Conservation (phyloP, 1,284 basidiomycete genomes). For the Dichomitus squalens region DNA sequence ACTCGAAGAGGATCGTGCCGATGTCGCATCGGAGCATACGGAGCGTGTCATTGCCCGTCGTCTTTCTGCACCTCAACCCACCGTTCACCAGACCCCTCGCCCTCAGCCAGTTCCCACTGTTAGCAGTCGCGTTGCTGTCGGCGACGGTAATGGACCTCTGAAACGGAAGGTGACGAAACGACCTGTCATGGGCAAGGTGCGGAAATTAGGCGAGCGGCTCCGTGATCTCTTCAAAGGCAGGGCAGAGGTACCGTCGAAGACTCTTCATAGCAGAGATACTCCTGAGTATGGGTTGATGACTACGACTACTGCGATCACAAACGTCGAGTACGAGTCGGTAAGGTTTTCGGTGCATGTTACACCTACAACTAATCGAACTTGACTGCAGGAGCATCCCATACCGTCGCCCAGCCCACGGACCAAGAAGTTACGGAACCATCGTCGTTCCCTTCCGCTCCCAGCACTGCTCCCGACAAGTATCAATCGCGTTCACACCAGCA, state of each 20-base stretch:
- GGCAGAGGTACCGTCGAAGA: constrained; percentile 4
- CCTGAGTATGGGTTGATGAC: constrained; percentile 25
- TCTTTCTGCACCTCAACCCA: constrained; percentile 17
- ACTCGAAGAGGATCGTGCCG: neutral
- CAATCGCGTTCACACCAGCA: neutral
- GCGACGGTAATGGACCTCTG: neutral
- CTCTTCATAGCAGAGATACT: neutral
- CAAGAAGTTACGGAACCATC: constrained; percentile 20
- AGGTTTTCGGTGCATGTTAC: constrained; percentile 7
- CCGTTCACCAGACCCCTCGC: constrained; percentile 4
- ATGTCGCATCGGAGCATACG: neutral
- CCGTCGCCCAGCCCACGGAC: constrained; percentile 20
- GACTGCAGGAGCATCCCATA: constrained; percentile 31
- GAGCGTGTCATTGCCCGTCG: constrained; percentile 11
- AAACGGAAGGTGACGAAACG: constrained; percentile 4
- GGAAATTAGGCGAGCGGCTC: constrained; percentile 31
- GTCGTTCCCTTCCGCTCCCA: constrained; percentile 24
- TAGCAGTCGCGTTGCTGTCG: constrained; percentile 26
- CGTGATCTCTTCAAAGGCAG: constrained; percentile 30
- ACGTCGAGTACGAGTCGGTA: constrained; percentile 33
- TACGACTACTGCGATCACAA: constrained; percentile 29
- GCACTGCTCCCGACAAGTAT: constrained; percentile 15
- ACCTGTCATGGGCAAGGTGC: constrained; percentile 17
- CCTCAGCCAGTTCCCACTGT: constrained; percentile 10
- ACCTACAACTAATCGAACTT: neutral